Conservation (phyloP, 768 basidiomycete species). For the Exidia glandulosa region DNA sequence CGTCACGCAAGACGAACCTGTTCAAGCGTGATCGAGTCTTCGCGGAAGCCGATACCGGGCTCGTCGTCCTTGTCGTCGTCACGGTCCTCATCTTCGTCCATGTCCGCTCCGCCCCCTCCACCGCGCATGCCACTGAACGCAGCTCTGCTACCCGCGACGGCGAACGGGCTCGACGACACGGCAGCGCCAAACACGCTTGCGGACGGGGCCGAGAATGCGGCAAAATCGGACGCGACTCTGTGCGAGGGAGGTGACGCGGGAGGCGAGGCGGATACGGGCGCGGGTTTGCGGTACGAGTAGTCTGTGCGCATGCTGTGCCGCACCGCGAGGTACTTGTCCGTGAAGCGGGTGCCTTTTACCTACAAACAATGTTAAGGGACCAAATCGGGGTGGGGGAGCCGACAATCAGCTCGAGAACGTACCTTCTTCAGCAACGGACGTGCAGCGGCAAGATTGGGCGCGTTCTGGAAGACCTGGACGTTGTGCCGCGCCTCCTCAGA, state of each 20-base stretch:
- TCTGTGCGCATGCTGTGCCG: conserved; percentile 44
- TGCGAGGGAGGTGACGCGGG: conserved; percentile 56
- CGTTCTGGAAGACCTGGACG: conserved; percentile 71
- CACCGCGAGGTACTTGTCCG: conserved; percentile 85
- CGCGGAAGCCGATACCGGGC: conserved; percentile 66
- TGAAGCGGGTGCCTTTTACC: conserved; percentile 94
- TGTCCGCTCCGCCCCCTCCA: conserved; percentile 38
- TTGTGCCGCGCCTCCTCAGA: conserved; percentile 84
- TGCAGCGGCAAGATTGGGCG: conserved; percentile 60
- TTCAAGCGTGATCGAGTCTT: conserved; percentile 83
- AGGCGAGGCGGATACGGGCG: conserved; percentile 12
- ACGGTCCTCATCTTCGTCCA: conserved; percentile 65
- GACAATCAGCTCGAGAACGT: conserved; percentile 15
- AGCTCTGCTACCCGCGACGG: conserved; percentile 66
- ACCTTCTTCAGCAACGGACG: conserved; percentile 73
- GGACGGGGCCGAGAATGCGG: conserved; percentile 68
- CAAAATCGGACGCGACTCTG: conserved; percentile 83
- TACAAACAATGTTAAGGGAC: no score
- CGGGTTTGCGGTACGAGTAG: conserved; percentile 29
- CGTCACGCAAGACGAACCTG: conserved; percentile 51
- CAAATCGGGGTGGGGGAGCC: no score
- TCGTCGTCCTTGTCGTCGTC: conserved; percentile 44
- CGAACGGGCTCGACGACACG: conserved; percentile 71
- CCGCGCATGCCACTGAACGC: conserved; percentile 72
- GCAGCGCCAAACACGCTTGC: conserved; percentile 78